phyloP scores from a whole-genome alignment of 257 asterid species.

The Petrea volubilis region DNA sequence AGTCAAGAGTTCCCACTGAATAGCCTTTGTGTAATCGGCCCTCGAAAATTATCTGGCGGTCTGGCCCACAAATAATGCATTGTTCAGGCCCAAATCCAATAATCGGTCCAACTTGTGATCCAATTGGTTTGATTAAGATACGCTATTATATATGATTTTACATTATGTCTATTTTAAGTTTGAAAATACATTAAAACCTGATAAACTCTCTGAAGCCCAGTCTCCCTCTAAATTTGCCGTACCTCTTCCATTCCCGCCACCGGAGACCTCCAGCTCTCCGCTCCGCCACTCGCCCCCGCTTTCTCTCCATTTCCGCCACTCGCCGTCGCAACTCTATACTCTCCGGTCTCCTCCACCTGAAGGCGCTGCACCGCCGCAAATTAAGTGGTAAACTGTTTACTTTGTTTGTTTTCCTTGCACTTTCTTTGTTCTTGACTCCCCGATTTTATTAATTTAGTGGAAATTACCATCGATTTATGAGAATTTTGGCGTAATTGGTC shows the following conservation, averaged over 20 bases:
- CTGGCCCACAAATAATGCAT: not conserved
- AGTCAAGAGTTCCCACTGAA: not conserved
- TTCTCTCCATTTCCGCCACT: not conserved
- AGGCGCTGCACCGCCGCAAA: not conserved
- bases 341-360: not conserved
- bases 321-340: not conserved
- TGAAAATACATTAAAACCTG: too few species aligned
- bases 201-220: too few species aligned
- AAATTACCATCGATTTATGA: not conserved
- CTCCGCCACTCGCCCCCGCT: not conserved
- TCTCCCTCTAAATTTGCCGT: too few species aligned
- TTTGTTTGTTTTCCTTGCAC: not conserved
- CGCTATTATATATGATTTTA: too few species aligned
- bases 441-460: not conserved
- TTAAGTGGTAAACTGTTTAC: not conserved
- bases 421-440: not conserved
- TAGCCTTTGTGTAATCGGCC: not conserved
- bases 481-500: not conserved
- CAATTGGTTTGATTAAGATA: not conserved
- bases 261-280: not conserved
- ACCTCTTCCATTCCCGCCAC: not conserved
- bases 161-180: too few species aligned
- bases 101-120: not conserved
- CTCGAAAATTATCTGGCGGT: not conserved
- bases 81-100: not conserved